phyloP scores from a whole-genome alignment of 768 basidiomycete genomes.

The Termitomyces heimii region DNA sequence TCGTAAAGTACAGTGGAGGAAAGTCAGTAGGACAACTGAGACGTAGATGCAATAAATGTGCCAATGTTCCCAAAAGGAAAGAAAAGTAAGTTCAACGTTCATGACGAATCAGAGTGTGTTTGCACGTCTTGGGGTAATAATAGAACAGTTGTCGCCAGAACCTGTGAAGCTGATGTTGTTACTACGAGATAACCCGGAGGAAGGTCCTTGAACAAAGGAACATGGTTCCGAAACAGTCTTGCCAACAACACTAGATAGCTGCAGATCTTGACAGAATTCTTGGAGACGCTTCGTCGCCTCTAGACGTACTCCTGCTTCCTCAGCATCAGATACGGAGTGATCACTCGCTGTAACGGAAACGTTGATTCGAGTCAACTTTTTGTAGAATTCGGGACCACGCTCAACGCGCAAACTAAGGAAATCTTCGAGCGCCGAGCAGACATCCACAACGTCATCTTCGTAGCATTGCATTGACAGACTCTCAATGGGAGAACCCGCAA shows the following conservation, averaged over 20 bases:
- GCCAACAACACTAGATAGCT: conserved; percentile 30
- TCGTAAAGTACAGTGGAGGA: background rate
- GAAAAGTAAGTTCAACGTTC: background rate
- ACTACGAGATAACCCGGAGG: conserved; percentile 7
- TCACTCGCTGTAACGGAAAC: conserved; percentile 38
- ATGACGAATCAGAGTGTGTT: background rate
- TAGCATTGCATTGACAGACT: conserved; percentile 52
- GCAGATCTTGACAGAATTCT: conserved; percentile 44
- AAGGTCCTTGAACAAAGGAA: background rate
- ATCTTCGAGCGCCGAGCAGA: conserved; percentile 48
- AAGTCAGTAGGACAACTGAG: conserved; percentile 7
- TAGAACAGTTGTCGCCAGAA: background rate
- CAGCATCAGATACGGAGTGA: conserved; percentile 21
- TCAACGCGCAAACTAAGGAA: conserved; percentile 49
- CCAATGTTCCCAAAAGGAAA: conserved; percentile 1
- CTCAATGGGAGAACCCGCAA: conserved; percentile 57
- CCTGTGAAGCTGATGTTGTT: background rate
- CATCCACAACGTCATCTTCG: conserved; percentile 58
- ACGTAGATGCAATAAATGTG: background rate
- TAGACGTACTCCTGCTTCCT: conserved; percentile 31
- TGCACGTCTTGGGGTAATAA: background rate
- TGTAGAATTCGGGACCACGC: conserved; percentile 42
- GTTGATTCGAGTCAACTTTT: conserved; percentile 42
- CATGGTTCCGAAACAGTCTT: conserved; percentile 15
- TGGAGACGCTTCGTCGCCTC: conserved; percentile 40